Conservation (phyloP, 2,329 filamentous ascomycete genomes). For the Myriosclerotinia scirpicola region DNA sequence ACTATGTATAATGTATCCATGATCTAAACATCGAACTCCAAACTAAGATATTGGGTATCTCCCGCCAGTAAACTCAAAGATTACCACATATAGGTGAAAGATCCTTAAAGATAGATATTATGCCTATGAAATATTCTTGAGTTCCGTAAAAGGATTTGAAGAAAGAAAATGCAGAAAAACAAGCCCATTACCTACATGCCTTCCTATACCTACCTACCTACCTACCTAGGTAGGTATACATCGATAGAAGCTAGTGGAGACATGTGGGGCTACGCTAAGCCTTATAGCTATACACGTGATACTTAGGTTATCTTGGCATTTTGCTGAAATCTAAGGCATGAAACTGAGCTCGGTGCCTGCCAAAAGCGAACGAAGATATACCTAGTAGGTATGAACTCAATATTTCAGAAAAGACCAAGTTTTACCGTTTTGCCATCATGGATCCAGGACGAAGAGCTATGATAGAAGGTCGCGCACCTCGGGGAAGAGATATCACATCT, state of each 20-base stretch:
- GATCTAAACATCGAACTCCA: background rate
- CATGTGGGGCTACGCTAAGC: slow-evolving; percentile 3
- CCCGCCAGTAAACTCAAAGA: too few species aligned
- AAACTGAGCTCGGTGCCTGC: background rate
- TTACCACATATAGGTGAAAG: too few species aligned
- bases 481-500: slow-evolving; percentile 52
- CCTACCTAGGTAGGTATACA: too few species aligned
- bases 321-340: background rate
- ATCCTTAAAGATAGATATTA: too few species aligned
- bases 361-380: background rate
- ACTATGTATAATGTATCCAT: background rate
- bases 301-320: accelerated
- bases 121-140: too few species aligned
- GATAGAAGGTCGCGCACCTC: slow-evolving; percentile 41
- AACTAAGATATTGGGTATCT: background rate
- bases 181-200: too few species aligned
- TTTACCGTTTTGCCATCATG: slow-evolving; percentile 29
- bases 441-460: slow-evolving; percentile 39
- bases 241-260: background rate
- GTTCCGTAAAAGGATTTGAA: too few species aligned
- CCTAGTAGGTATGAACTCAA: background rate
- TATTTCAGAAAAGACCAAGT: background rate
- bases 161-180: too few species aligned
- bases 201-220: too few species aligned
- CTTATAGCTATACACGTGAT: background rate